Evolutionary conservation across 208 protist genomes (phyloP).

Genomic region (Porcisia deanei): DNA sequence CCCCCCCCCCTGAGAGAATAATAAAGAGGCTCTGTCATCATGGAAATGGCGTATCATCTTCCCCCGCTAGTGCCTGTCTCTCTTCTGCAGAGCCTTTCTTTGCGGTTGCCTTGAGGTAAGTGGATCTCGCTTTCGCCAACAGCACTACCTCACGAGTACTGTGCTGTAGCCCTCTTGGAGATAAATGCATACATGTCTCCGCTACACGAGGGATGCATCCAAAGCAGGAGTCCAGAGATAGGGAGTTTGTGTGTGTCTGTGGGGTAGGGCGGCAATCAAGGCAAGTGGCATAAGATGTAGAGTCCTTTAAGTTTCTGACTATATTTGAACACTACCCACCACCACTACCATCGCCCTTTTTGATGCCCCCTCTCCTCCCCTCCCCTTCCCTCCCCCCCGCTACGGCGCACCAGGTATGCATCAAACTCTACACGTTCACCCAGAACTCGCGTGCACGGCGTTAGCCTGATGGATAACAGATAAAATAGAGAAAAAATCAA

Average conservation of each 20-base stretch:
- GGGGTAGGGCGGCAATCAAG: background rate
- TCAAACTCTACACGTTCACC: background rate
- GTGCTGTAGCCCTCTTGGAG: background rate
- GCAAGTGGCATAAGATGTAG: background rate
- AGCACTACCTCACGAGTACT: background rate
- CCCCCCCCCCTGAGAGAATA: background rate
- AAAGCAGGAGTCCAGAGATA: background rate
- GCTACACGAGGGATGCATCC: background rate
- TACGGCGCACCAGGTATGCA: background rate
- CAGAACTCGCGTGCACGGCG: background rate
- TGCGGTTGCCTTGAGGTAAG: background rate
- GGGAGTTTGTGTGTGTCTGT: too few relatives aligned
- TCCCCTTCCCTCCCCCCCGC: background rate
- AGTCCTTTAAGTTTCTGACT: too few relatives aligned
- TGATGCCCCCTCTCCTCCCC: background rate
- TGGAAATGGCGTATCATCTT: background rate
- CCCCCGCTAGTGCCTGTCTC: background rate
- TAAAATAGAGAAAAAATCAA: constrained; percentile 1
- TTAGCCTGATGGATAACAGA: constrained; percentile 3
- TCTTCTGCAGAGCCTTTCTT: too few relatives aligned
- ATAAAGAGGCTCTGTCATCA: too few relatives aligned
- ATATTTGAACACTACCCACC: background rate
- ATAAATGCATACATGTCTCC: background rate
- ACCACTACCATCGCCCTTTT: background rate
- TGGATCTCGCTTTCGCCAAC: background rate